These are phyloP conservation scores for Eucalyptus erythrocorys DNA, from an alignment of 345 rosid genomes.

Conservation along the genomic window DNA sequence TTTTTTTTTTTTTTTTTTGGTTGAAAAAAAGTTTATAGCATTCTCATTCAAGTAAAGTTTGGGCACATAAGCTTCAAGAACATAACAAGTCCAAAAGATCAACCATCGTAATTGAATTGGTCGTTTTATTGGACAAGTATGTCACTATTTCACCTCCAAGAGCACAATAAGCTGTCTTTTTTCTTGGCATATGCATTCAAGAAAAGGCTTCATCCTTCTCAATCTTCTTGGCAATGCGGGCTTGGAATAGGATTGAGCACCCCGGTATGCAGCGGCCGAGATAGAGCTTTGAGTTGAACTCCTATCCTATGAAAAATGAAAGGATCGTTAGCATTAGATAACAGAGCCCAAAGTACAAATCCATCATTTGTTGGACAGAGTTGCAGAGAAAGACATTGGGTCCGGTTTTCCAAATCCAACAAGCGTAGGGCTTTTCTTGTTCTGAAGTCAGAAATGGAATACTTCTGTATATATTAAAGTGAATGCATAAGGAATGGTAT, in stretches of 20 bases:
- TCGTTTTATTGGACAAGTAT: not conserved
- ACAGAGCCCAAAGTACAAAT: not conserved
- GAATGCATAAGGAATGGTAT: not conserved
- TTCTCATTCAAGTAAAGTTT: too few relatives aligned
- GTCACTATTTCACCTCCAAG: not conserved
- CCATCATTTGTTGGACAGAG: not conserved
- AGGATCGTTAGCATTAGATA: not conserved
- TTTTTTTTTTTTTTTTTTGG: too few relatives aligned
- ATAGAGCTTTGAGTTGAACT: not conserved
- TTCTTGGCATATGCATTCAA: not conserved
- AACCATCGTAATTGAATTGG: not conserved
- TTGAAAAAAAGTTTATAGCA: too few relatives aligned
- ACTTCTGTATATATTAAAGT: not conserved
- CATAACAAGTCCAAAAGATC: too few relatives aligned
- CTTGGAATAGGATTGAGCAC: not conserved
- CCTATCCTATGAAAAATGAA: not conserved
- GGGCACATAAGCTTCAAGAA: too few relatives aligned
- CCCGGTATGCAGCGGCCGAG: not conserved
- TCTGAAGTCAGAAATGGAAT: not conserved
- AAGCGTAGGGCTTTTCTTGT: not conserved
- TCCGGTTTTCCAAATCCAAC: not conserved
- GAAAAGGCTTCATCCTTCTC: not conserved
- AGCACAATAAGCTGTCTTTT: not conserved
- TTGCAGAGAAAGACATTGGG: not conserved
- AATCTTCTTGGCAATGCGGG: not conserved